Base-by-base conservation (phyloP, 169 alveolate species). In the Eimeria sp. region DNA sequence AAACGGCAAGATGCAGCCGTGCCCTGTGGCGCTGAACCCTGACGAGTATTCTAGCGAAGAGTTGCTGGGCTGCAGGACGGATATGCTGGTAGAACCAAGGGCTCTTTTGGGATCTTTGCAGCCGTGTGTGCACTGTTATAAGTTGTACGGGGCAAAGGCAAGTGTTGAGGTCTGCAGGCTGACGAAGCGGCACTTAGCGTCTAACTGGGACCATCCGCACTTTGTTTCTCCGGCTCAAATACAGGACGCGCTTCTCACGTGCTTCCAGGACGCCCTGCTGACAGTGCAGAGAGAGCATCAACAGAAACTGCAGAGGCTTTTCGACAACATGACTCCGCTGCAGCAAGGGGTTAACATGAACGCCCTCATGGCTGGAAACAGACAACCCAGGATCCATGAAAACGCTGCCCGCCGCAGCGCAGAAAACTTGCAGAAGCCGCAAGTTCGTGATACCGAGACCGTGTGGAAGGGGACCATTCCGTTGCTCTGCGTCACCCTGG, bases 191-290 rank as follows among this genome's bases (percentile, higher is more conserved):
- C 98, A 97, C 85, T 60, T 97, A 58, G 76, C 95, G 14, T 96
- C 98, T 8, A 97, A 97, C 95, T 97, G 95, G 95, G 98, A 97
- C 83, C 98, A 97, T 89, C 98, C 98, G 74, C 96, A 96, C 91
- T 85, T 89, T 60, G 90, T 97, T n/a, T 95, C 97, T 77, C 90
- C 97, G 11, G 96, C 56, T 2, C 96, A 97, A 71, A 96, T 97
- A 85, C 91, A 96, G 58, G 98, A 97, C 72, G 96, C 96, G 60
- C 95, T 97, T 66, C 96, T 97, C 52, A 96, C 97, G 85, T 96
- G 97, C 46, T 97, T 95, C 68, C 97, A 97, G 58, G 97, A 97
- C 94, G 97, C 97, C 64, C 90, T 97, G 72, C 72, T 68, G 49
- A 83, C 87, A 46, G 72, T 95, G 64, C 97, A 95, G 91, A 62